phyloP scores from a whole-genome alignment of 1,284 basidiomycete genomes.

The Ganoderma meredithae region DNA sequence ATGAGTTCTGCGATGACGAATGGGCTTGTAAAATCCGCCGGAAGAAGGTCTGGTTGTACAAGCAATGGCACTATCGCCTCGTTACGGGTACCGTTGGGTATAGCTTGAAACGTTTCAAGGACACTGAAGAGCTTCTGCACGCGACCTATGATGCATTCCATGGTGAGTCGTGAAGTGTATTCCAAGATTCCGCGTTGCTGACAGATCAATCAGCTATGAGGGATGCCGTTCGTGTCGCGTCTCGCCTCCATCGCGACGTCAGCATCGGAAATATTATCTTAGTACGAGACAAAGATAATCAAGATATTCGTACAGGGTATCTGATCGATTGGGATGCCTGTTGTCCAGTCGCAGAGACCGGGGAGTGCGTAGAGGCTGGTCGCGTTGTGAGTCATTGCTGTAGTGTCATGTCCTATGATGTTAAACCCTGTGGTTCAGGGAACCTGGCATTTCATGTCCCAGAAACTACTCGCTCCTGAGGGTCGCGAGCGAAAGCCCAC shows the following conservation, averaged over 20 bases:
- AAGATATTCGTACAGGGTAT: slow-evolving; percentile 12
- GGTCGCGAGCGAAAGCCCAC: slow-evolving; percentile 6
- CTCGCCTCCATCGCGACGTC: slow-evolving; percentile 20
- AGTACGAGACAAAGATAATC: slow-evolving; percentile 1
- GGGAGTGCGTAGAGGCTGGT: not conserved
- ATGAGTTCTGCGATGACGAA: not conserved
- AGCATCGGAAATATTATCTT: slow-evolving; percentile 26
- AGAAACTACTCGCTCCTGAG: not conserved
- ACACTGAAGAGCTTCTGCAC: slow-evolving; percentile 19
- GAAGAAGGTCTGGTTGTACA: not conserved
- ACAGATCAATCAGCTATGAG: slow-evolving; percentile 7
- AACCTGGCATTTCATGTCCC: slow-evolving; percentile 23
- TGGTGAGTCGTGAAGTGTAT: slow-evolving; percentile 1
- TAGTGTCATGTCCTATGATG: not conserved
- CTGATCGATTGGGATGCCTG: slow-evolving; percentile 25
- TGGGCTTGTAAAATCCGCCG: slow-evolving; percentile 1
- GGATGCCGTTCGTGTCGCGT: slow-evolving; percentile 13
- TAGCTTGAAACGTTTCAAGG: slow-evolving; percentile 1
- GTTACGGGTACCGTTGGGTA: slow-evolving; percentile 20
- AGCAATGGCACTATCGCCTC: slow-evolving; percentile 20
- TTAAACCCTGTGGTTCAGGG: slow-evolving; percentile 7
- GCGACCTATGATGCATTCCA: slow-evolving; percentile 20
- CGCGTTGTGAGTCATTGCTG: not conserved
- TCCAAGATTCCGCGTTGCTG: not conserved
- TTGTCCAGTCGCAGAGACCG: slow-evolving; percentile 6